These are phyloP conservation scores for Xerocomus spinulosus DNA, from an alignment of 768 basidiomycete genomes.

Conservation along the genomic window DNA sequence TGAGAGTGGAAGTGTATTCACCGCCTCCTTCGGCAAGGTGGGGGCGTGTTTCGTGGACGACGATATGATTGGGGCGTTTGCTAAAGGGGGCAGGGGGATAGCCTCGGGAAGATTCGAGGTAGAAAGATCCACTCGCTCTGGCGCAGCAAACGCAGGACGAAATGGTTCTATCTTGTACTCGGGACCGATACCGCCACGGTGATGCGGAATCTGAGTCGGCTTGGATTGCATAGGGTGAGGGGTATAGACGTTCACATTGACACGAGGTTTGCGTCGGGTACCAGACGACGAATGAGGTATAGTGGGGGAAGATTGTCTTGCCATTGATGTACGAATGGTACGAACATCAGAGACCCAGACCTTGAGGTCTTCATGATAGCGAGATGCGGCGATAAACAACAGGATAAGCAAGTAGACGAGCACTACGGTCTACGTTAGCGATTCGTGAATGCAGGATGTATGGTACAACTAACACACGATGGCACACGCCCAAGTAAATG, in stretches of 20 bases:
- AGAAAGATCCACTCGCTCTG: conserved; percentile 21
- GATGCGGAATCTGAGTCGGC: conserved; percentile 29
- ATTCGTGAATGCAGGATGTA: background rate
- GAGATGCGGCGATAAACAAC: conserved; percentile 40
- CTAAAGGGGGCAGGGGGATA: conserved; percentile 20
- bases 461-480: conserved; percentile 34
- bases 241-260: conserved; percentile 37
- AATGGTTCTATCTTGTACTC: conserved; percentile 50
- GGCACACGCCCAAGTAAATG: conserved; percentile 55
- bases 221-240: conserved; percentile 39
- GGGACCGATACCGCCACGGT: conserved; percentile 36
- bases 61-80: conserved; percentile 11
- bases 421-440: conserved; percentile 36
- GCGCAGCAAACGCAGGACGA: conserved; percentile 20
- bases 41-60: conserved; percentile 17
- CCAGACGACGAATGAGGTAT: conserved; percentile 34
- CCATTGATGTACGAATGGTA: conserved; percentile 35
- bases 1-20: conserved; percentile 3
- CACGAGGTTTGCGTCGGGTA: conserved; percentile 34
- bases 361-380: conserved; percentile 39
- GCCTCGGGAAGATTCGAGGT: conserved; percentile 24
- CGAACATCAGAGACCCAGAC: conserved; percentile 53
- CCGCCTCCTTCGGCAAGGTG: conserved; percentile 3
- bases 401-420: conserved; percentile 54
- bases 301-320: conserved; percentile 29